Percentiles rank a stretch among this genome's conserved stretches.
phyloP scores from a whole-genome alignment of 2,329 filamentous ascomycete species.

The Chaetoscypha palmicola region DNA sequence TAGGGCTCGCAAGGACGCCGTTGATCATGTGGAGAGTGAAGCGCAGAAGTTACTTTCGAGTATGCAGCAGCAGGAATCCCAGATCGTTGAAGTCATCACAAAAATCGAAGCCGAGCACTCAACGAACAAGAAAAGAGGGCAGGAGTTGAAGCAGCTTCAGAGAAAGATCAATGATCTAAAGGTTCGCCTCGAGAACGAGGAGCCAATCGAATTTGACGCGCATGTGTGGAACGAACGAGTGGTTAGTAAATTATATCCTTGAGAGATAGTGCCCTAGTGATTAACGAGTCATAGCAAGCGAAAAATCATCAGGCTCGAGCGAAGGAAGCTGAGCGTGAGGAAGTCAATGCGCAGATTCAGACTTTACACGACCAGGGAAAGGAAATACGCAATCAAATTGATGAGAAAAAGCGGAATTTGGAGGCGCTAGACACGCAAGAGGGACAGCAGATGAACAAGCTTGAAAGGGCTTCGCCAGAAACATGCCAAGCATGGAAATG shows the following conservation, averaged over 20 bases:
- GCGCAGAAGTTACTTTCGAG: conserved; percentile 38
- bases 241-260: conserved; percentile 40
- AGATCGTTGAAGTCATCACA: conserved; percentile 34
- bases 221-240: conserved; percentile 66
- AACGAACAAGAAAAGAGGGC: conserved; percentile 40
- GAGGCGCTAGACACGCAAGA: conserved; percentile 62
- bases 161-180: conserved; percentile 57
- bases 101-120: conserved; percentile 45
- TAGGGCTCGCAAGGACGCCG: conserved; percentile 43
- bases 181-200: conserved; percentile 53
- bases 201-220: conserved; percentile 60
- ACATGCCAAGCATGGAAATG: conserved; percentile 70
- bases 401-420: conserved; percentile 42
- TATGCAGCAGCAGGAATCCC: conserved; percentile 38
- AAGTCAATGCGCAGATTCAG: conserved; percentile 21
- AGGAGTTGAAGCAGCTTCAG: conserved; percentile 43
- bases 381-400: conserved; percentile 35
- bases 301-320: conserved; percentile 51
- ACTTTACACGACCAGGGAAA: conserved; percentile 34
- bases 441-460: conserved; percentile 63
- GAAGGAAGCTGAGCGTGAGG: conserved; percentile 36
- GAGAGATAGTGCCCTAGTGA: conserved; percentile 6
- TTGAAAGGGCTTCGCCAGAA: conserved; percentile 55
- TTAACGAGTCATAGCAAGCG: conserved; percentile 41
- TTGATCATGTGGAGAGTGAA: conserved; percentile 47